Base-by-base conservation (phyloP, 2,329 filamentous ascomycete genomes). In the Calcarisporium arbuscula region DNA sequence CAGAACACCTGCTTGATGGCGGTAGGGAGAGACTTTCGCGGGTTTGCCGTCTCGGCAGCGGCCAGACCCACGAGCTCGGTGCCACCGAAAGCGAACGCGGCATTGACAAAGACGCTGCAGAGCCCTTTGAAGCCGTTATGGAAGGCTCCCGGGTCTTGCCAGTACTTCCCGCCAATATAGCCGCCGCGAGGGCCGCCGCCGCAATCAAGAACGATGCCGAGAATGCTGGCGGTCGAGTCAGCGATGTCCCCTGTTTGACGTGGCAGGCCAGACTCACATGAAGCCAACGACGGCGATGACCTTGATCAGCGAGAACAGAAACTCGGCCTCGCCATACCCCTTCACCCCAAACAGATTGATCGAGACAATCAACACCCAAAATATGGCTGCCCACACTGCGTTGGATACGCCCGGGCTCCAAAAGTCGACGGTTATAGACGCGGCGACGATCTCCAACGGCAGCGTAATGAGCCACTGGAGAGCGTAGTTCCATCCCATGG, bases 1-100 rank as follows among this genome's bases (percentile, higher is more conserved):
- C 66, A 70, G 46, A 70, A 70, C 20, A 70, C 82, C 58, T 90
- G 85, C 64, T 88, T 90, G 50, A 88, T 77, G 3, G 86, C 85
- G 16, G 77, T 80, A 1, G 86, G 86, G 1, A 94, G 70, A 1
- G 80, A 75, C 53, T 84, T 78, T 42, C 76, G 70, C 1, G 81
- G 81, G 49, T 84, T 82, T 5, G 54, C 59, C 0, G 79, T 74
- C 58, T 85, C 81, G 10, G 80, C 81, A 5, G 81, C 81, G 5
- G 80, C 79, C 8, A 85, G 70, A 50, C 80, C 81, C 29, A 84
- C 79, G 5, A 82, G 61, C 52, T 84, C 80, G 2, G 80, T 82
- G 9, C 80, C 80, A 3, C 77, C 70, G 44, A 81, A 84, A 22
- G 80, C 65, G 49, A 84, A 84, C 10, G 80, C 80, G 5, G 80